Evolutionary conservation across 768 basidiomycete genomes (phyloP).

Genomic region (Tulasnella sp.): DNA sequence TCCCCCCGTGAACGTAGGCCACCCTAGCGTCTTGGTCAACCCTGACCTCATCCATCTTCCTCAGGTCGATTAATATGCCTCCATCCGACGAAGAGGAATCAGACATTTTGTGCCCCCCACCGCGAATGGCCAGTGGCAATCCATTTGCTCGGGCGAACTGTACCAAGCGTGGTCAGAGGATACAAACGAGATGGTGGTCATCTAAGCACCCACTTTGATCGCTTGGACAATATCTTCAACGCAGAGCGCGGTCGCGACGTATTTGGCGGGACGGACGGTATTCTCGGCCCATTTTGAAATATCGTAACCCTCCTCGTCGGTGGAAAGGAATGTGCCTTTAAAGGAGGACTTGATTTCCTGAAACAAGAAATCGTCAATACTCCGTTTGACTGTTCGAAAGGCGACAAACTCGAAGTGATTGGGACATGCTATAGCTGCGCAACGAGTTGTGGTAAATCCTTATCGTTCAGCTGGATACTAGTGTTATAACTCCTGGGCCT

Average conservation of each 20-base stretch:
- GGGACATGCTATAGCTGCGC: too few relatives aligned
- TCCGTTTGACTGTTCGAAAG: too few relatives aligned
- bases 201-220: neutral
- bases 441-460: too few relatives aligned
- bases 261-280: constrained; percentile 18
- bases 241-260: neutral
- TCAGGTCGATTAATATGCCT: constrained; percentile 29
- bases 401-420: too few relatives aligned
- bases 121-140: constrained; percentile 15
- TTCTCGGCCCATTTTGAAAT: constrained; percentile 21
- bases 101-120: constrained; percentile 38
- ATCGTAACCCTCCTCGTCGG: constrained; percentile 16
- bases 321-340: neutral
- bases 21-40: neutral
- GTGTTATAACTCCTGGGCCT: too few relatives aligned
- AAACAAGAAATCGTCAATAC: too few relatives aligned
- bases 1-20: neutral
- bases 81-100: constrained; percentile 34
- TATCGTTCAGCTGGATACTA: too few relatives aligned
- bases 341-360: neutral
- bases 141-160: constrained; percentile 8
- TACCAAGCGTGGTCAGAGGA: neutral
- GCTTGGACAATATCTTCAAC: neutral
- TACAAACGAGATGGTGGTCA: neutral
- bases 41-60: neutral